A percentile compares a stretch with the other conserved stretches of the same genome.
These are phyloP conservation scores for Epichloe coenophiala DNA, from an alignment of 2,329 filamentous ascomycete species.

Conservation along the genomic window DNA sequence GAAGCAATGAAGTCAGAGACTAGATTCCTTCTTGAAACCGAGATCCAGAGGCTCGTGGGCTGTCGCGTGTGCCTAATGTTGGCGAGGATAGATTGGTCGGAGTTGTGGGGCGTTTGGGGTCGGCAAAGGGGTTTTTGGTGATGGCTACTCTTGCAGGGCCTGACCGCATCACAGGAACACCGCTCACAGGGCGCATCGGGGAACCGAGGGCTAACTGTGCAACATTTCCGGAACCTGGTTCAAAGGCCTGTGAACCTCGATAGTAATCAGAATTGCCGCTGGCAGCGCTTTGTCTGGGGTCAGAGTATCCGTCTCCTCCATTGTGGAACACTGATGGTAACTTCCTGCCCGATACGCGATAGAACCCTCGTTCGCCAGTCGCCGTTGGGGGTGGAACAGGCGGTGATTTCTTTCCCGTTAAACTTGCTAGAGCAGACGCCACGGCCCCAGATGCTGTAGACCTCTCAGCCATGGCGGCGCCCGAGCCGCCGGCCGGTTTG, in stretches of 20 bases:
- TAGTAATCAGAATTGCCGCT: constrained; percentile 40
- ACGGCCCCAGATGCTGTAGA: constrained; percentile 25
- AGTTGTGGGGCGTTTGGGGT: constrained; percentile 14
- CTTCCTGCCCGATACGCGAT: constrained; percentile 52
- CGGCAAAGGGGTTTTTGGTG: constrained; percentile 36
- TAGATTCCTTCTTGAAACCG: constrained; percentile 29
- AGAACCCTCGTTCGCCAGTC: constrained; percentile 43
- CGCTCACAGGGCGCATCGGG: constrained; percentile 47
- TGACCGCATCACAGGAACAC: constrained; percentile 46
- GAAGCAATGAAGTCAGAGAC: constrained; percentile 5
- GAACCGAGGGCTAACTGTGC: constrained; percentile 38
- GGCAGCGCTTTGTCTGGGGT: constrained; percentile 29
- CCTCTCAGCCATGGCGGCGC: constrained; percentile 31
- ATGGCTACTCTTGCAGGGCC: constrained; percentile 52
- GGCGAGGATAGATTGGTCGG: constrained; percentile 18
- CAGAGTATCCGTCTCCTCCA: constrained; percentile 50
- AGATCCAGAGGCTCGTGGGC: constrained; percentile 22
- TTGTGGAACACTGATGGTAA: constrained; percentile 47
- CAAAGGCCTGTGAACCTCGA: constrained; percentile 36
- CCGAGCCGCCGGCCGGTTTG: constrained; percentile 14
- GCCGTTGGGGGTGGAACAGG: constrained; percentile 17
- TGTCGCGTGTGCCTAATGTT: constrained; percentile 21
- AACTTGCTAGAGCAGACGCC: constrained; percentile 32
- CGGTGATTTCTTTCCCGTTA: constrained; percentile 27
- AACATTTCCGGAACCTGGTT: constrained; percentile 19